Base-by-base conservation (phyloP, 495 filamentous ascomycete genomes). In the Melanomma pulvis-pyrius region DNA sequence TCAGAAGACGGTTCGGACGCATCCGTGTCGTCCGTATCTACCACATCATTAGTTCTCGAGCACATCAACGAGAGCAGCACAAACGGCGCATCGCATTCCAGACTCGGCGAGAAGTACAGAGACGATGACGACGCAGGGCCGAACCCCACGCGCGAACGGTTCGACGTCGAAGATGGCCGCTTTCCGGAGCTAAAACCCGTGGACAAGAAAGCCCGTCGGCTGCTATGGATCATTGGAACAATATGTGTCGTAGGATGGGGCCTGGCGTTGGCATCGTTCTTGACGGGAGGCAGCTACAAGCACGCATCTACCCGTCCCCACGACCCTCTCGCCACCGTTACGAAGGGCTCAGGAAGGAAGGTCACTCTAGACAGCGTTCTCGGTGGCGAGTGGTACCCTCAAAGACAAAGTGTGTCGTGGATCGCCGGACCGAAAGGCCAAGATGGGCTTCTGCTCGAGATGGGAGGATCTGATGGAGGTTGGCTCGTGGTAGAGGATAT, bases 401-500 rank as follows among this genome's bases (percentile, higher is more conserved):
- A 76, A 47, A 82, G 79, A 48, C 91, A 93, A 73, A 82, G 82
- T 26, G 90, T 98, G 58, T 86, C 88, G 12, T 98, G 94, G 94
- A 93, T 98, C 59, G 85, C 85, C 9, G 91, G 92, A 7, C 83
- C 92, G 25, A 82, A 89, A 57, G 92, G 92, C 26, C 89, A 96
- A 75, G 93, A 97, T 76, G 92, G 92, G 5, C 79, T 97, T 26
- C 73, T 96, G 47, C 80, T 97, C 25, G 89, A 96, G 75, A 77
- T 79, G 68, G 82, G 79, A 17, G 83, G 81, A 39, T 80, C 75
- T 17, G 61, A 72, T 7, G 82, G 89, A 59, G 89, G 88, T 48
- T 96, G 87, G 70, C 80, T 96, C 25, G 85, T 92, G 1, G 90
- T 96, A n/a, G 90, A 97, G 72, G 92, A 97, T 75, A 87, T 98